Evolutionary conservation across 495 filamentous ascomycete genomes (phyloP), one percentile per base, ranked within the genome.

Genomic region (Penicillium taxi): DNA sequence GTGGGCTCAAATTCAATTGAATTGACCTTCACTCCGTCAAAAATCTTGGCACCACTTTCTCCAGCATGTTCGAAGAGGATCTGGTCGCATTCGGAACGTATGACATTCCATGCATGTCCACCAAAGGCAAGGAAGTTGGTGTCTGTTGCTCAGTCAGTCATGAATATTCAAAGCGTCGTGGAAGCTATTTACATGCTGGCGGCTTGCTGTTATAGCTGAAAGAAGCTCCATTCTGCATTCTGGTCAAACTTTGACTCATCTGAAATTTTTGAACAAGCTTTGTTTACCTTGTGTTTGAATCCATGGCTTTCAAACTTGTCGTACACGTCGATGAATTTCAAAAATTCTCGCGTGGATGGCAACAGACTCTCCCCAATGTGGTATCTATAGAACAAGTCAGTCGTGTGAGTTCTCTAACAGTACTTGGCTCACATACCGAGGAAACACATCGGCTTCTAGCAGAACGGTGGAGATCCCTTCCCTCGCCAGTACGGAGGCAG

Each of bases 71-170:
- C 37, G 44, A 77, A 73, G 6, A 75, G 57, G 5, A 75, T 16
- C 6, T 75, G 45, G 34, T 77, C 72, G 9, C 63, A 40, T 37
- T 75, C 71, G 24, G 73, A 69, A 2, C 73, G 71, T 21, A 73
- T 48, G 0, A 75, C 64, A 32, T 75, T 77, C 66, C 68, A 77
- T 0, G 69, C 38, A 29, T 70, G 64, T 4, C 73, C 72, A 13
- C 52, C 51, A 6, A 56, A 51, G 4, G 64, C 66, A 8, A 67
- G 2, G 41, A 74, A 76, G 39, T 76, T 63, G 13, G 72, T 76
- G 35, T 60, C 65, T 54, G 23, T 17, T 21, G 17, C n/a, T 9
- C 14, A 17, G 30, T 32, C n/a, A 32, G 30, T 19, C 13, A 9
- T 19, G 8, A 11, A 16, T 16, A 17, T 16, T n/a, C 13, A 16